Percentiles rank a stretch among this genome's conserved stretches.
Conservation (phyloP, 202 grass and related monocot species). For the Zoysia matrella region DNA sequence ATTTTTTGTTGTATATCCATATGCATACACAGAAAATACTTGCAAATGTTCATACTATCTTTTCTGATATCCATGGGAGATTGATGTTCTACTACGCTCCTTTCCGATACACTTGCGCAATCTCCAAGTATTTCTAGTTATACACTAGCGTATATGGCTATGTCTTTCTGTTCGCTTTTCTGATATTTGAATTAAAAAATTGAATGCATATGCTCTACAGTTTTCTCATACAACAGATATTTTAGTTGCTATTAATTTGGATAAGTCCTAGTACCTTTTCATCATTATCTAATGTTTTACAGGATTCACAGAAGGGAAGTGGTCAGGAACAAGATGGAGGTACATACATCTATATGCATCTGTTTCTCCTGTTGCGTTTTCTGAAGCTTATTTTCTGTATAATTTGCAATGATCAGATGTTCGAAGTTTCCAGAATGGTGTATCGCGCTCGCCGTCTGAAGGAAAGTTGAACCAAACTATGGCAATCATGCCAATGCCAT, state of each 20-base stretch:
- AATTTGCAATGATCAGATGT: constrained; percentile 49
- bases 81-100: neutral
- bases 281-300: constrained; percentile 36
- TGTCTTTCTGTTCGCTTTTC: neutral
- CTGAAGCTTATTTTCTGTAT: constrained; percentile 9
- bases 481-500: constrained; percentile 64
- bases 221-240: constrained; percentile 9
- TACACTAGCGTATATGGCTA: neutral
- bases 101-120: constrained; percentile 4
- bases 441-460: constrained; percentile 53
- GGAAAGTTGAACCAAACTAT: constrained; percentile 65
- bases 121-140: neutral
- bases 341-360: constrained; percentile 46
- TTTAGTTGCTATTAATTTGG: constrained; percentile 18
- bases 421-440: constrained; percentile 76
- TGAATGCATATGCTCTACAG: constrained; percentile 6
- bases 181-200: constrained; percentile 14
- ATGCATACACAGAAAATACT: neutral
- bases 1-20: neutral
- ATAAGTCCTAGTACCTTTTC: constrained; percentile 36
- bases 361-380: constrained; percentile 37
- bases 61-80: neutral
- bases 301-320: constrained; percentile 93
- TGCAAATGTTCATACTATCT: neutral
- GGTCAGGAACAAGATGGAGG: constrained; percentile 84